phyloP scores from a whole-genome alignment of 163 green algal species.

The Scenedesmus sp. region DNA sequence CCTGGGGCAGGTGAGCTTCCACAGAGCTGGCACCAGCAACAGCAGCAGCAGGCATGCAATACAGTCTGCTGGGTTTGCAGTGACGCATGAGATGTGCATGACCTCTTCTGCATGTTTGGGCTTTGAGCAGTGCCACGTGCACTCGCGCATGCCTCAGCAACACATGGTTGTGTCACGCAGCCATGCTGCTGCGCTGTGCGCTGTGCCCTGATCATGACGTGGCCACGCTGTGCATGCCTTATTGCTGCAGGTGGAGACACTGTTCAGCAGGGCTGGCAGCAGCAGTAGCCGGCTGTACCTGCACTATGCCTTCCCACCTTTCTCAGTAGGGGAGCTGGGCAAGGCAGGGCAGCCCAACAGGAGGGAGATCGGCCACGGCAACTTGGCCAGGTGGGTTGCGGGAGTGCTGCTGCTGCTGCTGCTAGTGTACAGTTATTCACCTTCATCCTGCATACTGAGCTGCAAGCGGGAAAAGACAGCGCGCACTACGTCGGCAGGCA shows the following conservation, averaged over 20 bases:
- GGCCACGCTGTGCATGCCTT: too few relatives aligned
- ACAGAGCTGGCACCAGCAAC: neutral
- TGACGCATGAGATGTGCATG: too few relatives aligned
- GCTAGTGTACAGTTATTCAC: neutral
- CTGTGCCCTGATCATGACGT: too few relatives aligned
- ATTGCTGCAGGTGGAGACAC: slow-evolving; percentile 11
- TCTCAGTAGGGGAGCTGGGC: slow-evolving; percentile 73
- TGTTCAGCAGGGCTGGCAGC: slow-evolving; percentile 17
- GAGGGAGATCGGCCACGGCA: slow-evolving; percentile 78
- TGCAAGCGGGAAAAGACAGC: too few relatives aligned
- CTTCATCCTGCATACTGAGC: neutral
- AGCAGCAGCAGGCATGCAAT: slow-evolving; percentile 60
- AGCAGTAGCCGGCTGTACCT: slow-evolving; percentile 74
- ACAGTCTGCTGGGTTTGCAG: too few relatives aligned
- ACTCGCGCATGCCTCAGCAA: too few relatives aligned
- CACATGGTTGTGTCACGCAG: too few relatives aligned
- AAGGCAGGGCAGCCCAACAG: slow-evolving; percentile 54
- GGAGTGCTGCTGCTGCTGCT: slow-evolving; percentile 30
- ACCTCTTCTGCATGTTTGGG: too few relatives aligned
- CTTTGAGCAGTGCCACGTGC: too few relatives aligned
- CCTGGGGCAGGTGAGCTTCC: neutral
- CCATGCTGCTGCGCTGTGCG: too few relatives aligned
- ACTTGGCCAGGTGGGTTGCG: slow-evolving; percentile 77
- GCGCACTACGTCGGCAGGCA: too few relatives aligned
- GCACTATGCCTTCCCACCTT: slow-evolving; percentile 85